phyloP scores from a whole-genome alignment of 2,329 filamentous ascomycete species.

The Blastomyces parvus region DNA sequence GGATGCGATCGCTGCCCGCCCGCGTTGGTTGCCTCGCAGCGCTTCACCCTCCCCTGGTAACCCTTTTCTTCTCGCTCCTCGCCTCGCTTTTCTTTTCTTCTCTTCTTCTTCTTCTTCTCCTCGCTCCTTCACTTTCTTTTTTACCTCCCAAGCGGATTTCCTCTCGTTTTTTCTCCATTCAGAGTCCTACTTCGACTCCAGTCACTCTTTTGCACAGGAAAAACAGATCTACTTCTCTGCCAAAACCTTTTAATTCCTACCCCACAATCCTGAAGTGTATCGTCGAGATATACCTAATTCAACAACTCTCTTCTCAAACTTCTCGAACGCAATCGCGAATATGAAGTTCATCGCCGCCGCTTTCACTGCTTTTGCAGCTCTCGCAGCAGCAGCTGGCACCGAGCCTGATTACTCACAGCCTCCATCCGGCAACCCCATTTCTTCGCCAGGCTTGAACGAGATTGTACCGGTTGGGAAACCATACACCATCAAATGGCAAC shows the following conservation, averaged over 20 bases:
- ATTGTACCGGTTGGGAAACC: slow-evolving; percentile 47
- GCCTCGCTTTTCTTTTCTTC: slow-evolving; percentile 11
- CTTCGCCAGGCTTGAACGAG: slow-evolving; percentile 42
- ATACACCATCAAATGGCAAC: slow-evolving; percentile 51
- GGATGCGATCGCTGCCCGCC: too few species aligned
- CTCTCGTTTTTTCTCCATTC: slow-evolving; percentile 10
- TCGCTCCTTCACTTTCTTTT: slow-evolving; percentile 13
- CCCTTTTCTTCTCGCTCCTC: slow-evolving; percentile 14
- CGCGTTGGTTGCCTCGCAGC: too few species aligned
- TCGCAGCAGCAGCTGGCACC: slow-evolving; percentile 31
- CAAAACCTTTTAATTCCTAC: slow-evolving; percentile 18
- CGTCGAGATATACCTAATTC: not conserved
- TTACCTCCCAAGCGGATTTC: slow-evolving; percentile 12
- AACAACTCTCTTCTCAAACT: not conserved
- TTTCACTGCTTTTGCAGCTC: slow-evolving; percentile 31
- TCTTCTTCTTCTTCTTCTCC: slow-evolving; percentile 12
- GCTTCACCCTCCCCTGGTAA: not conserved
- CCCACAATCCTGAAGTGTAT: not conserved
- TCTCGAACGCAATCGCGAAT: slow-evolving; percentile 16
- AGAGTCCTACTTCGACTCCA: slow-evolving; percentile 16
- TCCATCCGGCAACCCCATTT: slow-evolving; percentile 47
- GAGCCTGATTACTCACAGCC: slow-evolving; percentile 27
- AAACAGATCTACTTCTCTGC: slow-evolving; percentile 11
- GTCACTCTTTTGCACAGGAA: slow-evolving; percentile 19
- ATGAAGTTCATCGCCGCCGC: slow-evolving; percentile 34